Evolutionary conservation across 306 rosid species (phyloP), one percentile per base, ranked within the genome.

Genomic region (Castanopsis chinensis): DNA sequence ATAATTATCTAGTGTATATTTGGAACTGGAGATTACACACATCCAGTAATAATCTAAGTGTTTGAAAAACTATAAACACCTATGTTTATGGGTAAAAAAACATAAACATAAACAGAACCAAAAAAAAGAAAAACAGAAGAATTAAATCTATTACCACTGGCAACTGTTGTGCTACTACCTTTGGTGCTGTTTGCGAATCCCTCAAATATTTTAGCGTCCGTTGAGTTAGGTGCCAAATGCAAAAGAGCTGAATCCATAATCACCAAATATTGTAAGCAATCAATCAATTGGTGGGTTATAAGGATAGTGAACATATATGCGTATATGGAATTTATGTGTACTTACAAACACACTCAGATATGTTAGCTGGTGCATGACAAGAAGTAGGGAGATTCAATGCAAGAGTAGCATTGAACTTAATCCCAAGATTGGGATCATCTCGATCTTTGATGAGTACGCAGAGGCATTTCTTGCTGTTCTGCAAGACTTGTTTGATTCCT

Each of bases 351-450:
- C 98, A 93, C 17, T 80, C 69, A 3, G 97, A 52, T 3, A 87
- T n/a, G 55, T 90, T 89, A 8, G 82, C 51, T 6, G 97, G 88
- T 11, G 86, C 64, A 21, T 83, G 86, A 56, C 97, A 93, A 57
- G 87, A 53, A 61, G 0, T 3, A 0, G 98, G 97, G 45, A 93
- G 90, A 13, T 49, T 25, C 2, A 93, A 58, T 19, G 97, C 96
- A 11, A 85, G 93, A 20, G 97, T 73, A 35, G 86, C 78, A 58
- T 93, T 92, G 73, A 92, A 65, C 18, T 76, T 76, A 56, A 93
- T 21, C 59, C 94, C 98, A 69, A 93, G 98, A 6, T 53, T 83
- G 0, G 98, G 97, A 76, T 93, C 96, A 51, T 93, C 74, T 41
- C 79, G 89, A 43, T 93, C 97, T 28, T 89, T 91, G 32, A 92